A percentile compares a stretch with the other conserved stretches of the same genome.
Evolutionary conservation across 164 flowering plant species (phyloP).

Genomic region (Akebia trifoliata): DNA sequence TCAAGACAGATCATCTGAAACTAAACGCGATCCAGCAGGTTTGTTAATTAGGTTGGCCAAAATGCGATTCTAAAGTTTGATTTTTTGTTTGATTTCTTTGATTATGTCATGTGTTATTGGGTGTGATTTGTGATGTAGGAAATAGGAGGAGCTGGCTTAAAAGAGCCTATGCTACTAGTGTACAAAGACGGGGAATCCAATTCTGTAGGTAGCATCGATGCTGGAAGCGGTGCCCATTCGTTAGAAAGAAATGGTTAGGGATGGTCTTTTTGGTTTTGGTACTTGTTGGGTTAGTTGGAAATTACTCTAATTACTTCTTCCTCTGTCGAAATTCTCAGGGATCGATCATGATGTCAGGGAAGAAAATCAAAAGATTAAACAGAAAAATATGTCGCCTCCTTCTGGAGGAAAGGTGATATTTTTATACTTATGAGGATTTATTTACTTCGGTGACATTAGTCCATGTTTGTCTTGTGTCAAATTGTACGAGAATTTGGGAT

Average conservation of each 20-base stretch:
- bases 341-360: conserved; percentile 4
- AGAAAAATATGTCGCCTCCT: conserved; percentile 6
- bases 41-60: background rate
- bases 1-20: conserved; percentile 30
- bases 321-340: conserved; percentile 3
- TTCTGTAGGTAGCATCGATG: conserved; percentile 21
- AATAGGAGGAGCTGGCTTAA: conserved; percentile 37
- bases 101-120: background rate
- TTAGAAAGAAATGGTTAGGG: conserved; percentile 41
- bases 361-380: background rate
- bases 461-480: background rate
- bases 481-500: too few relatives aligned
- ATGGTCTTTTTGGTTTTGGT: background rate
- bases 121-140: conserved; percentile 44
- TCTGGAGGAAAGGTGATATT: conserved; percentile 19
- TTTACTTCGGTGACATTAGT: background rate
- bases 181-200: conserved; percentile 39
- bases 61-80: background rate
- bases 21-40: conserved; percentile 57
- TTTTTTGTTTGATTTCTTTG: background rate
- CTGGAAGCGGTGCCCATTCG: background rate
- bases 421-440: background rate
- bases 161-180: conserved; percentile 52
- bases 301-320: background rate
- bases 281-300: background rate